Conservation (phyloP, 257 asterid species). For the Solanum rostratum region DNA sequence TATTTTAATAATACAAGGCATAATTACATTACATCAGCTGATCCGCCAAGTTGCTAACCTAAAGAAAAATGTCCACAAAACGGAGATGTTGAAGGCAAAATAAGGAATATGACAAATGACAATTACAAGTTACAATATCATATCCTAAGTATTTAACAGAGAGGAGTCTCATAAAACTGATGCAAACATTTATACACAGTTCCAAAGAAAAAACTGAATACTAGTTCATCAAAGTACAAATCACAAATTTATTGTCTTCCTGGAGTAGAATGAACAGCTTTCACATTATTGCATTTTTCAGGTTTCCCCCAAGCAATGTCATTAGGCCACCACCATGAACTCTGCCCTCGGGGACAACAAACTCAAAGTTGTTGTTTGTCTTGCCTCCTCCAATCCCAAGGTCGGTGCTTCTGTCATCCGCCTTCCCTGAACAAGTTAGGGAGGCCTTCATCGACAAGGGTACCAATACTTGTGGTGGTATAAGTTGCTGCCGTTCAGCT, state of each 20-base stretch:
- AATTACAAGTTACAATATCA: slow-evolving; percentile 1
- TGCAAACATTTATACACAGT: slow-evolving; percentile 1
- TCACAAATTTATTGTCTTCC: neutral
- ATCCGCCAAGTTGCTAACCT: neutral
- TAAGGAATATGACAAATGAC: neutral
- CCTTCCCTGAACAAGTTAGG: slow-evolving; percentile 28
- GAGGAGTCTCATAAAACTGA: neutral
- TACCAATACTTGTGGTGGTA: slow-evolving; percentile 81
- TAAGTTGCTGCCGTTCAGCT: slow-evolving; percentile 41
- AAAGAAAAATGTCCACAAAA: neutral
- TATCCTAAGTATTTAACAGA: neutral
- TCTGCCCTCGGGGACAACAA: slow-evolving; percentile 65
- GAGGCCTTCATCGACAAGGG: slow-evolving; percentile 80
- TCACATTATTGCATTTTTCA: slow-evolving; percentile 31
- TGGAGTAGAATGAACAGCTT: neutral
- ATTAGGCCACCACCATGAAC: slow-evolving; percentile 95
- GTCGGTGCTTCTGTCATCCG: slow-evolving; percentile 22
- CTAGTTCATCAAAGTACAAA: slow-evolving; percentile 3
- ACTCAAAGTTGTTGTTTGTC: slow-evolving; percentile 18
- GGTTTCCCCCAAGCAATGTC: slow-evolving; percentile 67
- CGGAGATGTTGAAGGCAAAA: neutral
- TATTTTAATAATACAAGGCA: neutral
- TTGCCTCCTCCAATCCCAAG: slow-evolving; percentile 3
- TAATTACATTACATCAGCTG: neutral
- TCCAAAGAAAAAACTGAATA: slow-evolving; percentile 1